Evolutionary conservation across 352 stramenopile species (phyloP), one percentile per base, ranked within the genome.

Genomic region (Phytophthora meadii): DNA sequence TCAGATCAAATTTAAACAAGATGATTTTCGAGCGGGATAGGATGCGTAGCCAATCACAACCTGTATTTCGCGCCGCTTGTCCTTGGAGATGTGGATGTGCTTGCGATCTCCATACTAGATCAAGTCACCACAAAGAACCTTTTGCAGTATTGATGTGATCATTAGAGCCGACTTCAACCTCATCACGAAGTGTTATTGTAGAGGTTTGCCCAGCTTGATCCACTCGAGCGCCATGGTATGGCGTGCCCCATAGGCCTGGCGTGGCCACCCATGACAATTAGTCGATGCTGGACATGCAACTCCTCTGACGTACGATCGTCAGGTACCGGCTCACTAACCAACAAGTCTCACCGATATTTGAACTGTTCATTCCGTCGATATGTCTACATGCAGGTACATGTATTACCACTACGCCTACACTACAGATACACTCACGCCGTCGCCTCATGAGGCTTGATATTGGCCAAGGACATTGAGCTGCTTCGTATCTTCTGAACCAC

Each of bases 401-500:
- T 30, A 30, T 30, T 30, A 7, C 27, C 27, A 48, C 48, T 8
- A 11, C 51, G 15, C 56, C 14, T 61, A 65, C 45, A 61, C 15
- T 50, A 68, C 22, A 52, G 17, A 58, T 17, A 19, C 39, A 32
- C 34, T 3, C 54, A 69, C 53, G 61, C 61, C 0, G 32, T 69
- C 15, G 61, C 47, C 39, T 58, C 53, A 39, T 69, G 61, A 6
- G 36, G 37, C 30, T 69, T 61, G 25, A 15, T 25, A 17, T 62
- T 51, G 12, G 7, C 45, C 37, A 57, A 5, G 5, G 61, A 58
- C 36, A 54, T 42, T 1, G 61, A 58, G 30, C 17, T 64, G 53
- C 42, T 64, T 24, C 60, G 40, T 12, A 68, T 61, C 44, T 57
- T 63, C 28, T 46, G 19, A 39, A 69, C 45, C 30, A 39, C 32